These are phyloP conservation scores for Aspergillus hiratsukae DNA, from an alignment of 2,329 filamentous ascomycete species.

Conservation along the genomic window DNA sequence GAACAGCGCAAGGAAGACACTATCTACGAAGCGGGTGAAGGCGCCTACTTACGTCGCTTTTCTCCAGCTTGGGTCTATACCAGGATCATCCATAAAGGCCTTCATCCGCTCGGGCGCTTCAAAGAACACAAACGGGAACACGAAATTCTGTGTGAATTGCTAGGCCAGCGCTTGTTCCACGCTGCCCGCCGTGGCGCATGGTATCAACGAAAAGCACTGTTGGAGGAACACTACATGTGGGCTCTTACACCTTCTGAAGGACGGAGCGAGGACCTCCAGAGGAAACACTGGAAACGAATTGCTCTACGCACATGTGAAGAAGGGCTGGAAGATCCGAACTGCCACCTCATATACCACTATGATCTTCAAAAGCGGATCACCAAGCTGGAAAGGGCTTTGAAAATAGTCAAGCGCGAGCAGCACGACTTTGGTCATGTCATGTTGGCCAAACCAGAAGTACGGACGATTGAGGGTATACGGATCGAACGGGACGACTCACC, in stretches of 20 bases:
- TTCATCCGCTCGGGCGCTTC: slow-evolving; percentile 71
- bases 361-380: slow-evolving; percentile 90
- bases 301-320: slow-evolving; percentile 78
- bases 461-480: slow-evolving; percentile 71
- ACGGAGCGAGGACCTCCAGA: slow-evolving; percentile 57
- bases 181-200: slow-evolving; percentile 77
- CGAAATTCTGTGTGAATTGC: slow-evolving; percentile 65
- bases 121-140: slow-evolving; percentile 79
- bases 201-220: slow-evolving; percentile 90
- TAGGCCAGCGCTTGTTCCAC: slow-evolving; percentile 80
- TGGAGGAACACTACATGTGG: slow-evolving; percentile 95
- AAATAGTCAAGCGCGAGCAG: slow-evolving; percentile 76
- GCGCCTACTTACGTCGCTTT: slow-evolving; percentile 82
- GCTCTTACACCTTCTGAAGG: slow-evolving; percentile 49
- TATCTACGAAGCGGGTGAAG: slow-evolving; percentile 77
- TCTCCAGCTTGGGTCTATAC: slow-evolving; percentile 93
- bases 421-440: slow-evolving; percentile 89
- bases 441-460: slow-evolving; percentile 69
- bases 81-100: slow-evolving; percentile 83
- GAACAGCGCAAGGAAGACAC: slow-evolving; percentile 73
- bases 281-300: slow-evolving; percentile 75
- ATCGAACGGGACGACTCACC: slow-evolving; percentile 58
- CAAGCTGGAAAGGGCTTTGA: slow-evolving; percentile 82
- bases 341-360: slow-evolving; percentile 89
- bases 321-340: slow-evolving; percentile 80